Conservation (phyloP, 345 rosid genomes). For the Arabidopsis thaliana region DNA sequence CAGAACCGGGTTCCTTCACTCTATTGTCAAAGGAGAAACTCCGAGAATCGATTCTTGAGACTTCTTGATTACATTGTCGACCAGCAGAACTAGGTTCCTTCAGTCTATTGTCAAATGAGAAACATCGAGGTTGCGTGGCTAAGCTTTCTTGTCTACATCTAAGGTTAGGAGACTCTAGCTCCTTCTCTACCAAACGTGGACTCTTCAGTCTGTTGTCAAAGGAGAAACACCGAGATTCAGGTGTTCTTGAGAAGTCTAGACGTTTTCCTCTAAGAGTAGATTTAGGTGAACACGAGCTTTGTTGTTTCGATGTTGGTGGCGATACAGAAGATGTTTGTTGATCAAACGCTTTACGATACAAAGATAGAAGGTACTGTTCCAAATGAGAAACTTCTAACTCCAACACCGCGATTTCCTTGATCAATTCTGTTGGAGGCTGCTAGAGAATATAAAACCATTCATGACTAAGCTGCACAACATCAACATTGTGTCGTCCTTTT, state of each 20-base stretch:
- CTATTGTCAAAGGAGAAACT: constrained; percentile 48
- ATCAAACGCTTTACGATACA: constrained; percentile 91
- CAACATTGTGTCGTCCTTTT: neutral
- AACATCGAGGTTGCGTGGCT: constrained; percentile 25
- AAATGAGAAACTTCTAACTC: constrained; percentile 91
- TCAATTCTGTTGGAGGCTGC: constrained; percentile 85
- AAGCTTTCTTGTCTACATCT: constrained; percentile 35
- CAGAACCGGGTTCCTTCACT: constrained; percentile 25
- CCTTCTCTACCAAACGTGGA: constrained; percentile 49
- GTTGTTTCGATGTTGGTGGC: constrained; percentile 61
- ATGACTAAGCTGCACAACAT: constrained; percentile 13
- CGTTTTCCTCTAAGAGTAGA: constrained; percentile 54
- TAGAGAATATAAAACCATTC: neutral
- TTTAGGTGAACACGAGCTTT: constrained; percentile 54
- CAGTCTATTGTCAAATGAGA: constrained; percentile 37
- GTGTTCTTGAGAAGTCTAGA: constrained; percentile 52
- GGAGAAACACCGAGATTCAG: constrained; percentile 47
- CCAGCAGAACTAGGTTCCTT: constrained; percentile 24
- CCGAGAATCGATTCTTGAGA: constrained; percentile 47
- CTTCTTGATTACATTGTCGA: constrained; percentile 47
- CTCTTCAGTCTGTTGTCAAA: constrained; percentile 52
- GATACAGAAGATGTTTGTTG: constrained; percentile 65
- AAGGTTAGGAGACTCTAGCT: constrained; percentile 37
- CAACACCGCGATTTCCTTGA: constrained; percentile 83
- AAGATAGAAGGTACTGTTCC: constrained; percentile 89